Conservation (phyloP, 1,139 yeast species). For the Nakaseomyces nivariensis region DNA sequence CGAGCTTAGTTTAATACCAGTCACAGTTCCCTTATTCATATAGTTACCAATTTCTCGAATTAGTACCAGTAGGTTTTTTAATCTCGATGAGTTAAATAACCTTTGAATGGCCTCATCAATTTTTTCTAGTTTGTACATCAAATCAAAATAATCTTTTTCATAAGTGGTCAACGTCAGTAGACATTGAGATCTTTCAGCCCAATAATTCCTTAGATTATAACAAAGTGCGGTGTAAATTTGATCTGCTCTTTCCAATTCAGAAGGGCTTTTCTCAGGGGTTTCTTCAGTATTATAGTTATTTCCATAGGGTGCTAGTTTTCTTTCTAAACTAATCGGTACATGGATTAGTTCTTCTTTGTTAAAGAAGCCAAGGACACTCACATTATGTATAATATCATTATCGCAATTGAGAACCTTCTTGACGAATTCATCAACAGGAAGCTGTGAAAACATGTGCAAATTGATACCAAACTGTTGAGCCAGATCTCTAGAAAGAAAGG, state of each 20-base stretch:
- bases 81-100: conserved; percentile 51
- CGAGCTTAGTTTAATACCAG: conserved; percentile 77
- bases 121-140: conserved; percentile 49
- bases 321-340: conserved; percentile 53
- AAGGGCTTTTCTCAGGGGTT: conserved; percentile 47
- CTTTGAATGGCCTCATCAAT: conserved; percentile 60
- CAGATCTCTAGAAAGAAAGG: conserved; percentile 67
- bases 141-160: conserved; percentile 64
- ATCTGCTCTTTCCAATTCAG: conserved; percentile 70
- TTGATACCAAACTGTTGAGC: conserved; percentile 91
- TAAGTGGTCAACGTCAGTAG: conserved; percentile 57
- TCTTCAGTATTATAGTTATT: conserved; percentile 36
- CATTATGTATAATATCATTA: conserved; percentile 53
- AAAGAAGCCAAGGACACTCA: conserved; percentile 74
- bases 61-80: conserved; percentile 60
- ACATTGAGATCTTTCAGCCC: conserved; percentile 82
- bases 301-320: conserved; percentile 66
- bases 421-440: conserved; percentile 55
- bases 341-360: conserved; percentile 62
- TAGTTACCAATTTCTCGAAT: conserved; percentile 83
- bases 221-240: conserved; percentile 68
- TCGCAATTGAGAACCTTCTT: conserved; percentile 63
- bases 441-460: conserved; percentile 63
- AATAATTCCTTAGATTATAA: conserved; percentile 67
- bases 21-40: conserved; percentile 87